phyloP scores from a whole-genome alignment of 2,329 filamentous ascomycete genomes.

The Fusarium sp. region DNA sequence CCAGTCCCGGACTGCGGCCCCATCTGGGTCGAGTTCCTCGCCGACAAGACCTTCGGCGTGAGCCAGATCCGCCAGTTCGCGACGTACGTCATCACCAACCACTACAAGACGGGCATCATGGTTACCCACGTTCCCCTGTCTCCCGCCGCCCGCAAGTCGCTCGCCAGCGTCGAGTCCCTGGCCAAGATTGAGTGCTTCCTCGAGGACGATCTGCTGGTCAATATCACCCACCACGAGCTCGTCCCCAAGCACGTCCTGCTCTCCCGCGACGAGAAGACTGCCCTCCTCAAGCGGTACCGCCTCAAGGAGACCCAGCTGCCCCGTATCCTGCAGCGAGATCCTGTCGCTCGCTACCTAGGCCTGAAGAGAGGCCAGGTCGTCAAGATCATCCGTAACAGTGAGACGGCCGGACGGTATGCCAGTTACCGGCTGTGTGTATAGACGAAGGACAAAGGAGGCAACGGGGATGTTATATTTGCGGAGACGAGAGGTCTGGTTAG shows the following conservation, averaged over 20 bases:
- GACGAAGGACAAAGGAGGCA: neutral
- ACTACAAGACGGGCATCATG: conserved; percentile 92
- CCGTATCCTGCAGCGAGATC: conserved; percentile 89
- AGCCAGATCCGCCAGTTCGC: conserved; percentile 93
- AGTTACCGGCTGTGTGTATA: conserved; percentile 84
- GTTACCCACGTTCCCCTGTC: conserved; percentile 87
- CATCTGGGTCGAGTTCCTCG: conserved; percentile 93
- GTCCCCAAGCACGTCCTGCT: conserved; percentile 94
- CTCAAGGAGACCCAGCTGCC: conserved; percentile 98
- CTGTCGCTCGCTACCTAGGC: conserved; percentile 91
- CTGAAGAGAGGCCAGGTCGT: conserved; percentile 93
- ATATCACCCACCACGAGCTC: conserved; percentile 97
- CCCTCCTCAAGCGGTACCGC: conserved; percentile 88
- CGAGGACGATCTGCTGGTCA: conserved; percentile 95
- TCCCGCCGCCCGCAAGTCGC: conserved; percentile 86
- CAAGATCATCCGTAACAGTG: conserved; percentile 96
- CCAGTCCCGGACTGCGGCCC: conserved; percentile 82
- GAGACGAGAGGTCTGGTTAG: conserved; percentile 4
- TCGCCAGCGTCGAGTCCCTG: conserved; percentile 79
- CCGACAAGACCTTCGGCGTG: conserved; percentile 84
- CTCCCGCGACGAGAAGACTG: conserved; percentile 88
- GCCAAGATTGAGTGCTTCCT: conserved; percentile 94
- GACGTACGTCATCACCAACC: conserved; percentile 80
- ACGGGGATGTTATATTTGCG: neutral
- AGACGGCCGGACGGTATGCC: conserved; percentile 96